A percentile compares a stretch with the other conserved stretches of the same genome.
Conservation (phyloP, 805 yeast genomes). For the Candida parachauliodes region DNA sequence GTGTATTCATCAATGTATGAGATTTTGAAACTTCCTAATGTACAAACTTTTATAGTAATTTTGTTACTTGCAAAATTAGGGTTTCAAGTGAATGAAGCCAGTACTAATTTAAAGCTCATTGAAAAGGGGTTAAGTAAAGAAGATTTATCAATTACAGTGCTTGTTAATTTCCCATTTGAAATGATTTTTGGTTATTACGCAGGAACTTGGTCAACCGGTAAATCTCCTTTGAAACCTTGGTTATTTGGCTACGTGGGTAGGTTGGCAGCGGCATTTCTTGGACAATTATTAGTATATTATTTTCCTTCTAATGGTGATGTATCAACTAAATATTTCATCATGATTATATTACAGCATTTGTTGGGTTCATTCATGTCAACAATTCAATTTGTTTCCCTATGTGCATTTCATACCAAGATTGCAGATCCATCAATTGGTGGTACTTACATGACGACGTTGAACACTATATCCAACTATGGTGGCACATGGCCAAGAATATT, state of each 20-base stretch:
- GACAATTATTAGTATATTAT: slow-evolving; percentile 65
- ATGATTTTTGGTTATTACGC: slow-evolving; percentile 93
- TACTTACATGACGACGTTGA: slow-evolving; percentile 94
- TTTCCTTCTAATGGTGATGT: slow-evolving; percentile 62
- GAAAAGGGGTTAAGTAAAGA: slow-evolving; percentile 93
- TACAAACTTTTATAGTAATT: slow-evolving; percentile 68
- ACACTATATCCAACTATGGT: slow-evolving; percentile 88
- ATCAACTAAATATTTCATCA: slow-evolving; percentile 52
- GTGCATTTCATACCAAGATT: slow-evolving; percentile 91
- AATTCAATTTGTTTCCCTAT: slow-evolving; percentile 88
- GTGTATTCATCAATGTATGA: slow-evolving; percentile 66
- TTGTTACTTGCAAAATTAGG: slow-evolving; percentile 84
- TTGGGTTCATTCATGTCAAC: slow-evolving; percentile 90
- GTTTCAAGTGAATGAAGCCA: slow-evolving; percentile 94
- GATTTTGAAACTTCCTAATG: slow-evolving; percentile 65
- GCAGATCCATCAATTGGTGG: slow-evolving; percentile 98
- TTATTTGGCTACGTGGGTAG: slow-evolving; percentile 81
- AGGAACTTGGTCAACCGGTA: slow-evolving; percentile 88
- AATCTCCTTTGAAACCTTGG: slow-evolving; percentile 83
- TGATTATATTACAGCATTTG: slow-evolving; percentile 78
- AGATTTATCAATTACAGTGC: slow-evolving; percentile 86
- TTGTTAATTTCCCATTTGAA: slow-evolving; percentile 95
- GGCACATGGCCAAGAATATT: slow-evolving; percentile 97
- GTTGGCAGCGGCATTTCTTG: slow-evolving; percentile 67
- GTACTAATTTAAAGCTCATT: slow-evolving; percentile 83